Conservation (phyloP, 768 basidiomycete species). For the Tricholoma bakamatsutake region DNA sequence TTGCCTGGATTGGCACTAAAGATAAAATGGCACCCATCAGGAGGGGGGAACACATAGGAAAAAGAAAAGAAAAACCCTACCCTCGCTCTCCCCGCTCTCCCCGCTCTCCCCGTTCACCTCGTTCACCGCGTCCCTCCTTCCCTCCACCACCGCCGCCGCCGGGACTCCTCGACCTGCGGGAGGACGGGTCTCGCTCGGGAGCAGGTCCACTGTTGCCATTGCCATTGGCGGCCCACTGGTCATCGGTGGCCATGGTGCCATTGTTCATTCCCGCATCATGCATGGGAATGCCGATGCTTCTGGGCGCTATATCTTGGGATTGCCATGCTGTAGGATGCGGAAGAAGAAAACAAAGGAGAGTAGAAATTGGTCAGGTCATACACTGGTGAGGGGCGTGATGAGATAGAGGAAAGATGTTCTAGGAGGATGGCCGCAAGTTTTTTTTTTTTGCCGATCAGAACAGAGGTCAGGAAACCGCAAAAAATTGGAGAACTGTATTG, state of each 20-base stretch:
- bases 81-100: slow-evolving; percentile 36
- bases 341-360: slow-evolving; percentile 23
- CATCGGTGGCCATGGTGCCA: slow-evolving; percentile 46
- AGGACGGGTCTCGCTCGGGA: slow-evolving; percentile 45
- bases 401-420: slow-evolving; percentile 12
- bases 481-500: slow-evolving; percentile 10
- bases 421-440: slow-evolving; percentile 11
- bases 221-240: slow-evolving; percentile 46
- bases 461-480: slow-evolving; percentile 4
- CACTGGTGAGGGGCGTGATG: slow-evolving; percentile 25
- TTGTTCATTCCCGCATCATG: slow-evolving; percentile 37
- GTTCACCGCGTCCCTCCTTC: slow-evolving; percentile 31
- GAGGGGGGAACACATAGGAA: not conserved
- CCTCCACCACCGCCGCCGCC: slow-evolving; percentile 41
- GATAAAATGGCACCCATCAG: slow-evolving; percentile 15
- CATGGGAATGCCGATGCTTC: slow-evolving; percentile 68
- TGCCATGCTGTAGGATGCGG: slow-evolving; percentile 61
- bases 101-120: slow-evolving; percentile 22
- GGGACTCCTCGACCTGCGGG: slow-evolving; percentile 71
- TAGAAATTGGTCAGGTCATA: slow-evolving; percentile 34
- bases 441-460: slow-evolving; percentile 18
- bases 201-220: slow-evolving; percentile 32
- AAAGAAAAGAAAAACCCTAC: slow-evolving; percentile 32
- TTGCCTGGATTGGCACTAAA: slow-evolving; percentile 58
- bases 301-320: slow-evolving; percentile 74